Conservation (phyloP, 2,329 filamentous ascomycete species). For the Bretziella fagacearum region DNA sequence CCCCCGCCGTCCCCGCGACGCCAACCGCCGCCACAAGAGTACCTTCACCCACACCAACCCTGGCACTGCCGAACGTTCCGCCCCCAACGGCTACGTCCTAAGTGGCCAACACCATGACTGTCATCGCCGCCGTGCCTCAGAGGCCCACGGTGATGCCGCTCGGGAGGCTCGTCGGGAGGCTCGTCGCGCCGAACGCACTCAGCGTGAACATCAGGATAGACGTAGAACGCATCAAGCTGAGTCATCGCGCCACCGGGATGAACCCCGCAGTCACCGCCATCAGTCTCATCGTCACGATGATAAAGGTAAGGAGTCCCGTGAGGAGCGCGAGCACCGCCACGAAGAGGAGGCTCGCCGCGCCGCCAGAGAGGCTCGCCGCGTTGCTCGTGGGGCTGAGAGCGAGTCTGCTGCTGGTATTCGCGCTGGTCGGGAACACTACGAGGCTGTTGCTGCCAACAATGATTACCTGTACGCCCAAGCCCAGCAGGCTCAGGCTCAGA, state of each 20-base stretch:
- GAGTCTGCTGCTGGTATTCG: no score
- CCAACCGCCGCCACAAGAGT: not conserved
- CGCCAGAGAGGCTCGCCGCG: no score
- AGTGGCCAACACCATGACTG: not conserved
- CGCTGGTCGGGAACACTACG: no score
- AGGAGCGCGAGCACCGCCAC: not conserved
- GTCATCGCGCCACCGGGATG: not conserved
- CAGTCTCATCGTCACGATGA: not conserved
- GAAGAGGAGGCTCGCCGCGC: not conserved
- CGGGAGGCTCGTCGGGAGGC: not conserved
- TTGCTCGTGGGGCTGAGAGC: no score
- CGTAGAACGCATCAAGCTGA: no score
- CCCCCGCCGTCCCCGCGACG: not conserved
- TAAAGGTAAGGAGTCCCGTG: no score
- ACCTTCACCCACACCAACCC: not conserved
- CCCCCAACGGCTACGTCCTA: no score
- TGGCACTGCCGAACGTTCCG: not conserved
- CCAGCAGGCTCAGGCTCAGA: not conserved
- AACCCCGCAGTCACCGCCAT: not conserved
- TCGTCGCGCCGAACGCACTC: not conserved
- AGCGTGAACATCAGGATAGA: no score
- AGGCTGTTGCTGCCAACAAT: no score
- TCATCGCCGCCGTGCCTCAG: not conserved
- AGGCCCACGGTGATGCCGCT: not conserved
- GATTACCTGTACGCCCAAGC: no score